These are phyloP conservation scores for Elasticomyces elasticus DNA, from an alignment of 495 filamentous ascomycete species.

Conservation along the genomic window DNA sequence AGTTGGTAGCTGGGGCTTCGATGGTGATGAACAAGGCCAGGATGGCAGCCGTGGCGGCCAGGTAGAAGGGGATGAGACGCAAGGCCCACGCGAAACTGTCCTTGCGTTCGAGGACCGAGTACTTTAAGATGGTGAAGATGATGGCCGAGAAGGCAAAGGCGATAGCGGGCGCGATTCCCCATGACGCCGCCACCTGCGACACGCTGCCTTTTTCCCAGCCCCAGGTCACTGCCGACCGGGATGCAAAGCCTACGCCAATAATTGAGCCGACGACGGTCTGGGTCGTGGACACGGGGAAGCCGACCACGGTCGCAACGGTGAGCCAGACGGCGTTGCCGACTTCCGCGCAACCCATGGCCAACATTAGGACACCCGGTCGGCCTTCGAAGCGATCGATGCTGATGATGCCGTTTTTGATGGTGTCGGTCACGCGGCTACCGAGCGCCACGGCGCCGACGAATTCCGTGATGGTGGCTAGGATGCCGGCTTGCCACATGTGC, in stretches of 20 bases:
- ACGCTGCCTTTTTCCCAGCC: slow-evolving; percentile 41
- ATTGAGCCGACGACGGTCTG: slow-evolving; percentile 55
- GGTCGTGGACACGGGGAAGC: slow-evolving; percentile 54
- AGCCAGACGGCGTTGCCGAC: slow-evolving; percentile 45
- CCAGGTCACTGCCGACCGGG: slow-evolving; percentile 49
- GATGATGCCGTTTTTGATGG: slow-evolving; percentile 60
- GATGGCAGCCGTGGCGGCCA: slow-evolving; percentile 50
- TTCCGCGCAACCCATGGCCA: slow-evolving; percentile 57
- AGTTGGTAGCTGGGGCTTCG: slow-evolving; percentile 40
- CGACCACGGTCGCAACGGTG: slow-evolving; percentile 45
- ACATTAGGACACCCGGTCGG: slow-evolving; percentile 46
- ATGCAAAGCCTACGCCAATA: slow-evolving; percentile 53
- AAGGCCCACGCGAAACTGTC: slow-evolving; percentile 40
- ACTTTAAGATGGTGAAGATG: slow-evolving; percentile 57
- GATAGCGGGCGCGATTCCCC: slow-evolving; percentile 54
- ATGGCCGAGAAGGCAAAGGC: slow-evolving; percentile 48
- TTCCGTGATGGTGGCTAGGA: slow-evolving; percentile 36
- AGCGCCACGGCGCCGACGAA: slow-evolving; percentile 54
- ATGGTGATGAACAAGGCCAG: slow-evolving; percentile 55
- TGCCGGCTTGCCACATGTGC: slow-evolving; percentile 22
- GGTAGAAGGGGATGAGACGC: slow-evolving; percentile 41
- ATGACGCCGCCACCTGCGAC: slow-evolving; percentile 50
- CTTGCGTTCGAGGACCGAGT: slow-evolving; percentile 47
- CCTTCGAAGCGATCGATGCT: slow-evolving; percentile 40
- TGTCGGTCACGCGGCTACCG: slow-evolving; percentile 53